phyloP scores from a whole-genome alignment of 306 rosid genomes.

The Abrus precatorius region DNA sequence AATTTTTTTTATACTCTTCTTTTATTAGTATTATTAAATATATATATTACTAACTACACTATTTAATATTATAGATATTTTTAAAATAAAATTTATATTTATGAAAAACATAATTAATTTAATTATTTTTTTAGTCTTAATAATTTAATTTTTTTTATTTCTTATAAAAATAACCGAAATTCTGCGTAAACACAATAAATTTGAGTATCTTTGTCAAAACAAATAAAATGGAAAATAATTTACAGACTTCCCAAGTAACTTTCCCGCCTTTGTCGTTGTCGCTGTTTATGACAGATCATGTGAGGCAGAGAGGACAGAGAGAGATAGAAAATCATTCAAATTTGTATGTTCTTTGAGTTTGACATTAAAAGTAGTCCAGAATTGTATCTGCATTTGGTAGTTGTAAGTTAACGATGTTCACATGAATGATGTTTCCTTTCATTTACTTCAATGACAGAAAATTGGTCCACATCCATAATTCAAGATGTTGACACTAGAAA shows the following conservation, averaged over 20 bases:
- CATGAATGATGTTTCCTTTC: conserved; percentile 83
- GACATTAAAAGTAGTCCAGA: conserved; percentile 55
- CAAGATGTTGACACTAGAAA: conserved; percentile 53
- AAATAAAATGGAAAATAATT: conserved; percentile 2
- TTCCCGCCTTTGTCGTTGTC: conserved; percentile 12
- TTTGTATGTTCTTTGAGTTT: conserved; percentile 53
- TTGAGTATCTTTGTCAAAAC: not conserved
- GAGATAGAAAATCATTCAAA: conserved; percentile 40
- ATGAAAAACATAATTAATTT: no score
- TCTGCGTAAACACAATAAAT: not conserved
- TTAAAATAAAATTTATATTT: no score
- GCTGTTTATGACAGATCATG: conserved; percentile 52
- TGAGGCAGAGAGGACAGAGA: conserved; percentile 38
- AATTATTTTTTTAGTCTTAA: no score
- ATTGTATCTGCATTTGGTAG: conserved; percentile 72
- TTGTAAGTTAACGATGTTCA: conserved; percentile 76
- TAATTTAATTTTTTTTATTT: no score
- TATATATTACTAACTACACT: no score
- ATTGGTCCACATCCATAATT: conserved; percentile 78
- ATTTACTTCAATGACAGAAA: conserved; percentile 74
- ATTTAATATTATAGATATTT: no score
- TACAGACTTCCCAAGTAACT: conserved; percentile 25
- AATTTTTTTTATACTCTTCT: no score
- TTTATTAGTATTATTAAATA: no score
- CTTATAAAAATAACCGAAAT: no score